phyloP scores from a whole-genome alignment of 352 stramenopile genomes.

The Globisporangium takayamanum region DNA sequence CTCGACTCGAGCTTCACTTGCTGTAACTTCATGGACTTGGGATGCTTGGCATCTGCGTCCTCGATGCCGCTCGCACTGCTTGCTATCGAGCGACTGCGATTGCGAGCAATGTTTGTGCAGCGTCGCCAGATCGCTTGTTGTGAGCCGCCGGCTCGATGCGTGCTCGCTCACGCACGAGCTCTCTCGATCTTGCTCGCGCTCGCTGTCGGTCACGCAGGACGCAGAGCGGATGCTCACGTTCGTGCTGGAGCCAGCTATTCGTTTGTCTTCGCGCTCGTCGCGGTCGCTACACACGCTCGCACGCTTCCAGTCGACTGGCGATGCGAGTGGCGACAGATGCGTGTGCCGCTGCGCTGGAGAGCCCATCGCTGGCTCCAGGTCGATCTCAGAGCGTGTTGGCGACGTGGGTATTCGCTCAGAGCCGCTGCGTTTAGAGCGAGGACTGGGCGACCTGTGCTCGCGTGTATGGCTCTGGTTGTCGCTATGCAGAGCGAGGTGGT shows the following conservation, averaged over 20 bases:
- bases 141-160: background rate
- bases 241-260: too few relatives aligned
- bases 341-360: background rate
- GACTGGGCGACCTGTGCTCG: background rate
- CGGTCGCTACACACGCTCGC: background rate
- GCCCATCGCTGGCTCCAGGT: background rate
- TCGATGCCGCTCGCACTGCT: background rate
- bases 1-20: constrained; percentile 16
- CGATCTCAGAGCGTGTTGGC: background rate
- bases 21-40: constrained; percentile 2
- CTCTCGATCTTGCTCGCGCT: background rate
- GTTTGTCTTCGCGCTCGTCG: background rate
- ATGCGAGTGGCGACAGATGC: background rate
- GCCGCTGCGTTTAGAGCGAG: background rate
- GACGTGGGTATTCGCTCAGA: background rate
- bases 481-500: constrained; percentile 23
- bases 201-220: background rate
- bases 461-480: background rate
- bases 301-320: background rate
- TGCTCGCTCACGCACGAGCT: background rate
- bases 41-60: background rate
- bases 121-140: constrained; percentile 5
- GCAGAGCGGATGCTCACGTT: background rate
- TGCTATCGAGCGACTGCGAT: background rate
- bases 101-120: background rate